phyloP scores from a whole-genome alignment of 345 rosid species.

The Lepidium aucheri region DNA sequence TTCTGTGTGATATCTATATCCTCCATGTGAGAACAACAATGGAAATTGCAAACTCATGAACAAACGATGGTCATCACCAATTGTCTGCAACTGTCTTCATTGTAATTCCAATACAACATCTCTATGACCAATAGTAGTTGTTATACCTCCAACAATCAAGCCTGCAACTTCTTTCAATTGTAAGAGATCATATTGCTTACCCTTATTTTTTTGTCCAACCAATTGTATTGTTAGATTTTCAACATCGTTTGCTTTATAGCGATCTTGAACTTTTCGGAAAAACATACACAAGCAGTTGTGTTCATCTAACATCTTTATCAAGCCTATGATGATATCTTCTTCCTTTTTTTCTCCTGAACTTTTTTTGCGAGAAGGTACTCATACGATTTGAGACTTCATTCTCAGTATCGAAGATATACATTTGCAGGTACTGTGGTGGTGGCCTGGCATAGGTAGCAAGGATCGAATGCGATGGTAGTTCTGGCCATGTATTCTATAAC shows the following conservation, averaged over 20 bases:
- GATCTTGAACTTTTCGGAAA: neutral
- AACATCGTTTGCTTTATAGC: neutral
- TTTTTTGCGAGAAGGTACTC: neutral
- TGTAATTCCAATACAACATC: neutral
- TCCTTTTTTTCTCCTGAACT: neutral
- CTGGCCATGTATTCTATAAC: neutral
- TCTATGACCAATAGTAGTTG: neutral
- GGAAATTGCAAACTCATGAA: neutral
- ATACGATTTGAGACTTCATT: neutral
- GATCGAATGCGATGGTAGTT: neutral
- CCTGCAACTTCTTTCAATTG: neutral
- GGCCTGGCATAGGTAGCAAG: neutral
- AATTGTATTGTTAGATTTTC: neutral
- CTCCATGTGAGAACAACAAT: neutral
- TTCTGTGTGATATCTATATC: neutral
- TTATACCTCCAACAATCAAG: neutral
- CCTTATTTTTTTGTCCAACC: neutral
- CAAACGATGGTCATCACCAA: neutral
- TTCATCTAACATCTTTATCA: neutral
- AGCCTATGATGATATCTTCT: neutral
- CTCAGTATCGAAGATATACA: neutral
- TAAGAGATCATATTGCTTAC: neutral
- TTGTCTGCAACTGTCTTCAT: neutral
- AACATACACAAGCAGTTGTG: neutral
- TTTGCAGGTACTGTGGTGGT: neutral